A percentile compares a stretch with the other conserved stretches of the same genome.
phyloP scores from a whole-genome alignment of 2,329 filamentous ascomycete species.

The Sarocladium oryzae region DNA sequence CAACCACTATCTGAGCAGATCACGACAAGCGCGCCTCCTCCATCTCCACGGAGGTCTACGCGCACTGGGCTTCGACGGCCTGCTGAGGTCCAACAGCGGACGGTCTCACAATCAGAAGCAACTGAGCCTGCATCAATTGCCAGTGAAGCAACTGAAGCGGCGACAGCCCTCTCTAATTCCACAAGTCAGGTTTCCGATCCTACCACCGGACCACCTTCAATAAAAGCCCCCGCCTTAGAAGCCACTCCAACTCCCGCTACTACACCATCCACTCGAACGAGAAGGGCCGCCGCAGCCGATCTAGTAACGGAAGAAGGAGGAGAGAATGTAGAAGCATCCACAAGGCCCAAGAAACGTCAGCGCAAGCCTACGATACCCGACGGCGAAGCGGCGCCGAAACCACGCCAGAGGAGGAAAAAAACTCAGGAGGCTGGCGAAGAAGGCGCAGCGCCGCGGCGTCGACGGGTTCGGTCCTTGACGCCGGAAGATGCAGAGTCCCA shows the following conservation, averaged over 20 bases:
- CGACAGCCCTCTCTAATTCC: neutral
- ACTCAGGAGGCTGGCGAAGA: slow-evolving; percentile 18
- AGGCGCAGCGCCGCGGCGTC: slow-evolving; percentile 16
- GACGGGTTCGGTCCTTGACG: slow-evolving; percentile 42
- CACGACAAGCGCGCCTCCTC: neutral
- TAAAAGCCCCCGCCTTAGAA: neutral
- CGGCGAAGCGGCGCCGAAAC: slow-evolving; percentile 7
- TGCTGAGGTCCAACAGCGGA: neutral
- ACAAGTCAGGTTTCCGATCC: neutral
- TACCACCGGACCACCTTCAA: neutral
- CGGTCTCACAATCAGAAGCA: slow-evolving; percentile 1
- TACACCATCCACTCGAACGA: slow-evolving; percentile 9
- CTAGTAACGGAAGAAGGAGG: slow-evolving; percentile 11
- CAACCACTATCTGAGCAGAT: neutral
- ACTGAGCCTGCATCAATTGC: neutral
- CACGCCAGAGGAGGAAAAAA: slow-evolving; percentile 16
- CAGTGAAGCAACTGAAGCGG: neutral
- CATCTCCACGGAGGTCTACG: neutral
- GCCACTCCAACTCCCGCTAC: neutral
- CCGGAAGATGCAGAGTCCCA: slow-evolving; percentile 58
- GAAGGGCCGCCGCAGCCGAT: slow-evolving; percentile 12
- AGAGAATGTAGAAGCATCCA: slow-evolving; percentile 15
- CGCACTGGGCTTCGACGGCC: neutral
- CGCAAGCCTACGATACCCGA: neutral
- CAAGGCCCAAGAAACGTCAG: slow-evolving; percentile 19